Percentiles rank a stretch among this genome's conserved stretches.
Conservation (phyloP, 371 early-diverging fungal species). For the Mortierella sp. region DNA sequence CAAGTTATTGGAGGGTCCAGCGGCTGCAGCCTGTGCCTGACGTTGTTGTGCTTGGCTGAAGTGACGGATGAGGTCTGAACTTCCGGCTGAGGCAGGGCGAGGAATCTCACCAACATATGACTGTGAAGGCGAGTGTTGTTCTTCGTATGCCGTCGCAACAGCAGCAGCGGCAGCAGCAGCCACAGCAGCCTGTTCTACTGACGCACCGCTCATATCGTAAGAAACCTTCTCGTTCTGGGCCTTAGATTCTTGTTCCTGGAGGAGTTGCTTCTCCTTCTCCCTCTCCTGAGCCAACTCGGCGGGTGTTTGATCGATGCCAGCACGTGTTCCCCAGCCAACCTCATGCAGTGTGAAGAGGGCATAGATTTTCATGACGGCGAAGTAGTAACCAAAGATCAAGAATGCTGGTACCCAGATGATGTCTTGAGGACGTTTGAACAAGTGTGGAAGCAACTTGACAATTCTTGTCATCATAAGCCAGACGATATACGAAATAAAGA, state of each 20-base stretch:
- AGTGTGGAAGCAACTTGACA: slow-evolving; percentile 77
- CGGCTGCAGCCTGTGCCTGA: slow-evolving; percentile 30
- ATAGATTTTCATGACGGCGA: slow-evolving; percentile 78
- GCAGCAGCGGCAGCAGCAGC: slow-evolving; percentile 32
- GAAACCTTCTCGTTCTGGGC: slow-evolving; percentile 14
- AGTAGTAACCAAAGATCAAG: slow-evolving; percentile 76
- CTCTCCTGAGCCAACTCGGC: slow-evolving; percentile 37
- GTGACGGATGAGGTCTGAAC: slow-evolving; percentile 46
- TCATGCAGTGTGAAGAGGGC: slow-evolving; percentile 77
- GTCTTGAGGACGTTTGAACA: slow-evolving; percentile 75
- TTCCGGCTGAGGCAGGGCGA: slow-evolving; percentile 41
- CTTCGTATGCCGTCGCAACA: slow-evolving; percentile 21
- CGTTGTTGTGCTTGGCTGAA: slow-evolving; percentile 52
- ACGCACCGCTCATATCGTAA: slow-evolving; percentile 18
- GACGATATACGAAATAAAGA: slow-evolving; percentile 68
- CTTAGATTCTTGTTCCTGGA: slow-evolving; percentile 16
- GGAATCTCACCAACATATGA: slow-evolving; percentile 28
- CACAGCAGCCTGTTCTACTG: slow-evolving; percentile 26
- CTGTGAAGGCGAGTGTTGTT: slow-evolving; percentile 20
- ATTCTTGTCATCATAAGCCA: slow-evolving; percentile 77
- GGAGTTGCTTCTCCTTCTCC: slow-evolving; percentile 29
- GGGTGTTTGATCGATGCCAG: slow-evolving; percentile 59
- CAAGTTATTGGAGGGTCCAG: background rate
- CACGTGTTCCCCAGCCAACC: slow-evolving; percentile 80
- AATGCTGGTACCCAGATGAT: slow-evolving; percentile 73